phyloP scores from a whole-genome alignment of 2,329 filamentous ascomycete species.

The Chaetomium globosum region DNA sequence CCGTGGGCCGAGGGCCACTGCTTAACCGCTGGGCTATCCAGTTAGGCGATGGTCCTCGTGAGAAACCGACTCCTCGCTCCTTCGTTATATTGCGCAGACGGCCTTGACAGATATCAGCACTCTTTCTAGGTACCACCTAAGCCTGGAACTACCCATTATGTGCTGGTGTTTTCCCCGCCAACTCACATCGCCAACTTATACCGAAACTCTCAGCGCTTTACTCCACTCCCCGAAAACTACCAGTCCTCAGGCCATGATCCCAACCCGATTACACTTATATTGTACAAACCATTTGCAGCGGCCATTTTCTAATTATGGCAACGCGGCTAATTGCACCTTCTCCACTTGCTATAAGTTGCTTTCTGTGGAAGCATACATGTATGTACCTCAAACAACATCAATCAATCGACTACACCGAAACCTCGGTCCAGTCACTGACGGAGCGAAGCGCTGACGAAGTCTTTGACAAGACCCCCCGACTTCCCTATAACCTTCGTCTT shows the following conservation, averaged over 20 bases:
- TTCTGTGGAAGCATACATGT: neutral
- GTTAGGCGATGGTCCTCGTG: no score
- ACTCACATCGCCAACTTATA: neutral
- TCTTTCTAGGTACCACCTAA: no score
- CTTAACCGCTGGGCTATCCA: no score
- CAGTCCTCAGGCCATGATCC: neutral
- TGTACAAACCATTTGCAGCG: neutral
- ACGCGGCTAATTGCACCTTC: slow-evolving; percentile 17
- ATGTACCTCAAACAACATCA: slow-evolving; percentile 1
- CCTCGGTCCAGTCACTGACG: neutral
- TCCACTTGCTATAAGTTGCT: slow-evolving; percentile 4
- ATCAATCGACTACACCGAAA: neutral
- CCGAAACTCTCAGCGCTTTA: neutral
- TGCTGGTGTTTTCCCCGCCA: neutral
- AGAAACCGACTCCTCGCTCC: no score
- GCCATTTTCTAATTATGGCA: slow-evolving; percentile 22
- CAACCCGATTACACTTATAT: neutral
- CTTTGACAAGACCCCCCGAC: neutral
- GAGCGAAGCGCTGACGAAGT: neutral
- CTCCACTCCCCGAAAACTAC: neutral
- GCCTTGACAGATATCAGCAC: no score
- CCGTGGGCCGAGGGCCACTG: no score
- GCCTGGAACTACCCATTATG: neutral
- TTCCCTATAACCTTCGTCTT: neutral
- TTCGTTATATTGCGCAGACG: no score